phyloP scores from a whole-genome alignment of 352 stramenopile genomes.

The Pythium volutum region DNA sequence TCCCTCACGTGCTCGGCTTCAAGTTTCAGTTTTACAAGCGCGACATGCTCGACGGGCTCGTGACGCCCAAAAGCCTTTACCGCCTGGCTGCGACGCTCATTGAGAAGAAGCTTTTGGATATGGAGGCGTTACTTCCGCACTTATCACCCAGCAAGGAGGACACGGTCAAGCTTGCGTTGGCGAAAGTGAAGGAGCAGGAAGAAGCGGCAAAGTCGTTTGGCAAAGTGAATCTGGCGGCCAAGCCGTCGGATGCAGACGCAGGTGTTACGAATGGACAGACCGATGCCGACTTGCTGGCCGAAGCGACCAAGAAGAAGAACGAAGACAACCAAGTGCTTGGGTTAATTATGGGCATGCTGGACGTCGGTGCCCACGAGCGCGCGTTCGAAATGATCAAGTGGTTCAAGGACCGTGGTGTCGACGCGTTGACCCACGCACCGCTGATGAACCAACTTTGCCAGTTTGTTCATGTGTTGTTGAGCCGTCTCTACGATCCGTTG shows the following conservation, averaged over 20 bases:
- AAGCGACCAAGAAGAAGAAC: constrained; percentile 23
- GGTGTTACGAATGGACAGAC: constrained; percentile 14
- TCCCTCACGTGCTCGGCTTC: constrained; percentile 91
- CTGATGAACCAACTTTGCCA: constrained; percentile 61
- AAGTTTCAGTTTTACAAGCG: constrained; percentile 92
- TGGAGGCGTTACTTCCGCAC: constrained; percentile 80
- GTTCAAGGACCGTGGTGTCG: constrained; percentile 64
- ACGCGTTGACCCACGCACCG: constrained; percentile 64
- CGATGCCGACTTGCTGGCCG: constrained; percentile 26
- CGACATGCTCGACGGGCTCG: constrained; percentile 32
- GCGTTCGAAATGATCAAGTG: constrained; percentile 81
- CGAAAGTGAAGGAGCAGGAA: constrained; percentile 46
- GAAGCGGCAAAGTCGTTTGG: constrained; percentile 60
- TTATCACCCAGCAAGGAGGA: constrained; percentile 64
- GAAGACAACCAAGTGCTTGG: constrained; percentile 79
- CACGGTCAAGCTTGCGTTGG: constrained; percentile 43
- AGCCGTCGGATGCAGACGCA: constrained; percentile 25
- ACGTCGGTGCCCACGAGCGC: constrained; percentile 57
- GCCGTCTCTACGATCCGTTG: constrained; percentile 47
- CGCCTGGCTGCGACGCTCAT: constrained; percentile 87
- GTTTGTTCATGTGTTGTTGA: constrained; percentile 66
- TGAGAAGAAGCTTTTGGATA: constrained; percentile 67
- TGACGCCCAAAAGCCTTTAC: constrained; percentile 75
- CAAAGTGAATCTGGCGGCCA: constrained; percentile 67
- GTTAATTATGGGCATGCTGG: constrained; percentile 75